Conservation (phyloP, 352 stramenopile genomes). For the Pythium sukuiense region DNA sequence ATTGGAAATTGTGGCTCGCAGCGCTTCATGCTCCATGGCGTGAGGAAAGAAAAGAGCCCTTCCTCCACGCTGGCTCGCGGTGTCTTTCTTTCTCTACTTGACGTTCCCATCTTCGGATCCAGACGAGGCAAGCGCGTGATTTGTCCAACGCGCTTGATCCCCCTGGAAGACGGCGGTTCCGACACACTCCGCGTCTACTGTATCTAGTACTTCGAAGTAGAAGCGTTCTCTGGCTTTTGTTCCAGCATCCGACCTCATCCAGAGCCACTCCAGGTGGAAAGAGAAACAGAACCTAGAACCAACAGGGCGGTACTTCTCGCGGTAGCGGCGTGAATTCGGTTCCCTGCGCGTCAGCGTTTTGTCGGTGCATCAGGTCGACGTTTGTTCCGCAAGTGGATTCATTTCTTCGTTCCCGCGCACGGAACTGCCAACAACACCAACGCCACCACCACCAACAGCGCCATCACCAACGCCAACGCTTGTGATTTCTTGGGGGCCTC, state of each 20-base stretch:
- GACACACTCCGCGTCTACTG: neutral
- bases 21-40: constrained; percentile 3
- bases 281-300: constrained; percentile 3
- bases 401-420: neutral
- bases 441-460: neutral
- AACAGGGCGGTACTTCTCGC: neutral
- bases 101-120: constrained; percentile 3
- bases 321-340: no score
- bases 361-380: neutral
- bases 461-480: neutral
- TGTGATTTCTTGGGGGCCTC: neutral
- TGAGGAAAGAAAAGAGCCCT: constrained; percentile 20
- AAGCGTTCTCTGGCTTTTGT: neutral
- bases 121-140: neutral
- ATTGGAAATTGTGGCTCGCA: constrained; percentile 25
- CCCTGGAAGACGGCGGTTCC: neutral
- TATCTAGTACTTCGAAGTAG: neutral
- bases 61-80: constrained; percentile 4
- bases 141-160: neutral
- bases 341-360: neutral
- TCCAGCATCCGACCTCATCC: constrained; percentile 3
- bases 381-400: neutral
- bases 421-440: neutral
- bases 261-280: neutral
- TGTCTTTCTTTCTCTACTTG: constrained; percentile 13